phyloP scores from a whole-genome alignment of 1,284 basidiomycete genomes.

The Trichosporon faecale region DNA sequence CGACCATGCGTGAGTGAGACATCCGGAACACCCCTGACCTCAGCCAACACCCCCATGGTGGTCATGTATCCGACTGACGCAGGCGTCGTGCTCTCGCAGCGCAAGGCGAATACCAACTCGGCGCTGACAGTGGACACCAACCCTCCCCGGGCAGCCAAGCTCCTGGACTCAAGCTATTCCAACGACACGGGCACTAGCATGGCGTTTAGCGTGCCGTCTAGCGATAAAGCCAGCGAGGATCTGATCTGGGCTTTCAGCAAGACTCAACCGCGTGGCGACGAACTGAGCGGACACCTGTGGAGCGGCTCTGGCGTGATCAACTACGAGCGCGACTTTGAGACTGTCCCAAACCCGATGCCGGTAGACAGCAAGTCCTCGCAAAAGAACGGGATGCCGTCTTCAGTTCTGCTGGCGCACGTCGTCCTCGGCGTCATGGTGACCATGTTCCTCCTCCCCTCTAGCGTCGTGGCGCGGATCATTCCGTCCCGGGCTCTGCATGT shows the following conservation, averaged over 20 bases:
- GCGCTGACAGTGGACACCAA: constrained; percentile 54
- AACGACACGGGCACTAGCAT: constrained; percentile 39
- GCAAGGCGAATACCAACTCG: constrained; percentile 54
- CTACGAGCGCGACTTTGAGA: background rate
- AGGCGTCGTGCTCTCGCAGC: constrained; percentile 62
- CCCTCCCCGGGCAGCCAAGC: constrained; percentile 57
- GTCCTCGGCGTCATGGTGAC: constrained; percentile 59
- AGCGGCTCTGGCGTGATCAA: constrained; percentile 8
- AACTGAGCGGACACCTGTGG: constrained; percentile 54
- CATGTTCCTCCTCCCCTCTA: constrained; percentile 60
- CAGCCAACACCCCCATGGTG: constrained; percentile 59
- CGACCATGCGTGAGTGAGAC: constrained; percentile 20
- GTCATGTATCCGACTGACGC: constrained; percentile 64
- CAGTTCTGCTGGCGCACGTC: constrained; percentile 58
- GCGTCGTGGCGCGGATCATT: constrained; percentile 60
- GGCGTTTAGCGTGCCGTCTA: constrained; percentile 58
- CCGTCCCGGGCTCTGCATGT: constrained; percentile 59
- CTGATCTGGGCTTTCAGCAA: constrained; percentile 59
- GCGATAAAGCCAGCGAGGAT: constrained; percentile 45
- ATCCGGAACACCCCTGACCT: background rate
- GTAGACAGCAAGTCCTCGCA: background rate
- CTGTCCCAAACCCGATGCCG: background rate
- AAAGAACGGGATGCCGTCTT: constrained; percentile 3
- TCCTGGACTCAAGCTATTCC: constrained; percentile 43
- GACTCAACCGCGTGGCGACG: constrained; percentile 52